Base-by-base conservation (phyloP, 768 basidiomycete genomes). In the Psilocybe sp. region DNA sequence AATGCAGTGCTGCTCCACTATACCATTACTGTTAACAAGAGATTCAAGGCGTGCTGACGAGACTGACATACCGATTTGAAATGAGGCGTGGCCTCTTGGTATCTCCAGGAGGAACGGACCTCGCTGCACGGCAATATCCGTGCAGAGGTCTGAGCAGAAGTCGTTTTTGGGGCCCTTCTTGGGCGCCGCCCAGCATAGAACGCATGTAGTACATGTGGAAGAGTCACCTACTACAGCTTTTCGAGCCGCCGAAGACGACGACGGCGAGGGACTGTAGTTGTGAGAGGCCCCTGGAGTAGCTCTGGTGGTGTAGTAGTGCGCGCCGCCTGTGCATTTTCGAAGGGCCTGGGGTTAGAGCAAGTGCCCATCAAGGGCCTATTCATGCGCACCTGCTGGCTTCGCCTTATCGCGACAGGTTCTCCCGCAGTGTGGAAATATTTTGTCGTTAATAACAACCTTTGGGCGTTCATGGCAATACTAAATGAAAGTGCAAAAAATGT, bases 81-180 rank as follows among this genome's bases (percentile, higher is more conserved):
- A 64, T 4, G 55, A 50, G 7, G 52, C 32, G 50, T 65, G 64
- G 5, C 64, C 64, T 9, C 56, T 52, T 15, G 61, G 62, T 34
- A 64, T 36, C 42, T 65, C 64, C 9, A 64, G 32, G 1, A 65
- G 37, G 1, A 62, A 41, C 10, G 64, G 64, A 8, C 59, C 56
- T 19, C 33, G 34, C 16, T 20, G 12, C 20, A 43, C 42, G 9
- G 54, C 55, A 13, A 40, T 44, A 13, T 15, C 42, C 42, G 33
- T 34, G 38, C 63, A 65, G 4, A 18, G 10, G 32, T 39, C n/a
- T 8, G 55, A 54, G 46, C 64, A 65, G 44, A 57, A 60, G 11
- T 57, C 56, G n/a, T 42, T 46, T 9, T 40, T 46, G 0, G 12
- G 41, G 23, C 34, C 7, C 10, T 50, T 40, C 18, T 40, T 41